These are phyloP conservation scores for Thalassiosira exigua DNA, from an alignment of 352 stramenopile species.

Conservation along the genomic window DNA sequence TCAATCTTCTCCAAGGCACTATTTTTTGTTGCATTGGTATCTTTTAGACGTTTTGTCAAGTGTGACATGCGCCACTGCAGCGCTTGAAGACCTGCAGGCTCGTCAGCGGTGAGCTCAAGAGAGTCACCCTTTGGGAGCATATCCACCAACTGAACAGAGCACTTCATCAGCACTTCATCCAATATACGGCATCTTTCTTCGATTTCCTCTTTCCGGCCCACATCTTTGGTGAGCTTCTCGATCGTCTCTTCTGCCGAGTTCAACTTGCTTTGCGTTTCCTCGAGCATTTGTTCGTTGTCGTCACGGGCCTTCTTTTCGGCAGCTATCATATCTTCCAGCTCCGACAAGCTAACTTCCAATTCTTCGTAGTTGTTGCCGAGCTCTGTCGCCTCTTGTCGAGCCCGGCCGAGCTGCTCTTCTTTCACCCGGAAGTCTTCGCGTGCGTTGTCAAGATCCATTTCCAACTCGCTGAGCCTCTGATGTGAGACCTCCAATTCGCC, in stretches of 20 bases:
- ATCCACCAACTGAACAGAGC: background rate
- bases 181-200: background rate
- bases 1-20: constrained; percentile 29
- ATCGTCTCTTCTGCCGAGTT: constrained; percentile 1
- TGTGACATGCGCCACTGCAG: constrained; percentile 16
- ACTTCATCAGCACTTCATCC: background rate
- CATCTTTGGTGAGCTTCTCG: constrained; percentile 9
- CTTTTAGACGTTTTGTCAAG: constrained; percentile 22
- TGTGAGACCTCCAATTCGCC: constrained; percentile 33
- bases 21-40: constrained; percentile 17
- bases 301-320: background rate
- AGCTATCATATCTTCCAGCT: constrained; percentile 20
- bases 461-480: background rate
- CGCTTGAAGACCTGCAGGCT: background rate
- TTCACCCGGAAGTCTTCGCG: constrained; percentile 7
- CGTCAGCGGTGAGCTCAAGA: background rate
- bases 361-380: constrained; percentile 15
- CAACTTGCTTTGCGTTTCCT: constrained; percentile 14
- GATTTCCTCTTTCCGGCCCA: background rate
- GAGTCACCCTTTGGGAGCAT: background rate
- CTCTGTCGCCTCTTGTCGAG: constrained; percentile 5
- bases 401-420: constrained; percentile 23
- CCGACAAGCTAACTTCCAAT: constrained; percentile 13
- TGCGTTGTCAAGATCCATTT: constrained; percentile 16
- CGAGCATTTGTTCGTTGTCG: background rate